phyloP scores from a whole-genome alignment of 2,329 filamentous ascomycete genomes.

The Leptodontidium sp. region DNA sequence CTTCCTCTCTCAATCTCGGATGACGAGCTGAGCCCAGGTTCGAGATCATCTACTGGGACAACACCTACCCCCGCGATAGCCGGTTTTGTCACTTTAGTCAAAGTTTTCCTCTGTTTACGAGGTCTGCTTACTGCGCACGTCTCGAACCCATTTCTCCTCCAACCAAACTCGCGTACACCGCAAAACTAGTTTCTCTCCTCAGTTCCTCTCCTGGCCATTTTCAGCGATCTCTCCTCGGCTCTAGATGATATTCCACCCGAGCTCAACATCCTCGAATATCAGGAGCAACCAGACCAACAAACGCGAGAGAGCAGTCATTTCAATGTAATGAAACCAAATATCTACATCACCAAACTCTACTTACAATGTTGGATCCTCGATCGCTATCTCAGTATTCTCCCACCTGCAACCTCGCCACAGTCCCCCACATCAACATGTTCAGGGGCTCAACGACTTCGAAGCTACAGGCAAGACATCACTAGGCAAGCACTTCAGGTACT shows the following conservation, averaged over 20 bases:
- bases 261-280: constrained; percentile 2
- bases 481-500: constrained; percentile 32
- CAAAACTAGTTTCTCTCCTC: constrained; percentile 1
- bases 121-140: constrained; percentile 4
- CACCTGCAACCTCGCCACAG: constrained; percentile 10
- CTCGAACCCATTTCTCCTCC: neutral
- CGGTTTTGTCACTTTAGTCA: neutral
- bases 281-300: neutral
- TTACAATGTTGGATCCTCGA: constrained; percentile 41
- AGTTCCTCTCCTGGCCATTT: neutral
- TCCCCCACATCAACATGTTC: constrained; percentile 21
- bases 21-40: neutral
- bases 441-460: constrained; percentile 13
- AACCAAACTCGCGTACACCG: neutral
- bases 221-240: constrained; percentile 1
- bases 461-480: constrained; percentile 25
- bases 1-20: neutral
- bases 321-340: constrained; percentile 42
- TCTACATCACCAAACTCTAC: constrained; percentile 41
- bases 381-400: constrained; percentile 1
- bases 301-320: constrained; percentile 23
- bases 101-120: constrained; percentile 1
- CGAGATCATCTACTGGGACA: neutral
- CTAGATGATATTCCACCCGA: constrained; percentile 8
- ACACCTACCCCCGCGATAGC: neutral